Evolutionary conservation across 2,329 filamentous ascomycete genomes (phyloP), one percentile per base, ranked within the genome.

Genomic region (Tothia fuscella): DNA sequence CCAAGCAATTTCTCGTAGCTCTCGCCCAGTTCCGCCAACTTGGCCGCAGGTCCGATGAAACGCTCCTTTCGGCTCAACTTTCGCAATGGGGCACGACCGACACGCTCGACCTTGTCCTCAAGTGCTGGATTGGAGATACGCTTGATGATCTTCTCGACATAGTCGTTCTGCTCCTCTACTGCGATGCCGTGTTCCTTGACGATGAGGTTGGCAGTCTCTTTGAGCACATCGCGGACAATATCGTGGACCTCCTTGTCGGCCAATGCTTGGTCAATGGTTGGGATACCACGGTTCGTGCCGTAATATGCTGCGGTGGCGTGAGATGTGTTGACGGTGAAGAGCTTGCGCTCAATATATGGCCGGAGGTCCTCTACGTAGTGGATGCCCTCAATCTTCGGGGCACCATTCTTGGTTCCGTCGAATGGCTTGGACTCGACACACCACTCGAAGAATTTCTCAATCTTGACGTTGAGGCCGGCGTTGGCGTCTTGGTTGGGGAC

Each of bases 371-470:
- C 78, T 46, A 96, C 91, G 78, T 85, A 95, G 67, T 93, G 83
- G 59, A 96, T 80, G 46, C 88, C 89, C 50, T 91, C 64, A 56
- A 98, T 89, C 14, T 75, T 65, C 5, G 87, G 88, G 51, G 76
- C 72, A 41, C 72, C 70, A n/a, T n/a, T n/a, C n/a, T n/a, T n/a
- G 47, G 73, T 67, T 48, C 80, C 75, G 49, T 79, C 72, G 63
- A 96, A 95, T 2, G 89, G 89, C 33, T 77, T 81, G 59, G 77
- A 69, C 59, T 98, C 91, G 39, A 98, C 88, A 29, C 91, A 89
- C 91, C 91, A 98, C 70, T 98, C 91, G 68, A 85, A 95, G 72
- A 96, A 98, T 67, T 91, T 91, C 73, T 98, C 91, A 36, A 98
- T 87, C 56, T 81, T 88, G 51, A 98, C 91, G 56, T 95, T 80